Base-by-base conservation (phyloP, 495 filamentous ascomycete genomes). In the Xylaria grammica region DNA sequence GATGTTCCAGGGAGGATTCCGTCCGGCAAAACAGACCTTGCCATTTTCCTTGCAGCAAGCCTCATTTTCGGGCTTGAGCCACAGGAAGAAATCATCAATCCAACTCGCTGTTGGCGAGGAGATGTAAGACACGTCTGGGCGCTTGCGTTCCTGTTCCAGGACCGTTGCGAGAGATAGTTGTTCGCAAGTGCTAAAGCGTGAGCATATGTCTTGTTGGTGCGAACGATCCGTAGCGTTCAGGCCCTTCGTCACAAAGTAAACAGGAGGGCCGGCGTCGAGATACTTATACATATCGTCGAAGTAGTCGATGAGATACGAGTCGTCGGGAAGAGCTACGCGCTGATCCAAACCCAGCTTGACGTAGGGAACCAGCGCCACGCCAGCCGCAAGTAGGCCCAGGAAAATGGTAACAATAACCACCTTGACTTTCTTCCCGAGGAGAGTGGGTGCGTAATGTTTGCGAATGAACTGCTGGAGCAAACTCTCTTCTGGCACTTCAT, bases 201-300 rank as follows among this genome's bases (percentile, higher is more conserved):
- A 90, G 74, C 95, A 99, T 42, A 99, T 82, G 57, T 95, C 86
- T 71, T 90, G 87, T 71, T 99, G 96, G 36, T 90, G 84, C 11
- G 78, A 69, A 48, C 91, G 82, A 57, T 90, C 70, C 2, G 93
- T 97, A 24, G 85, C 83, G 63, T 97, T 93, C 57, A 96, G 79
- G 51, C 90, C 85, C 6, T 87, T 84, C 29, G 92, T 93, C 34
- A 99, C 94, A 72, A 99, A 99, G 74, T 97, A 99, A 30, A 98
- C 93, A 0, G 95, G 95, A 59, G 96, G 94, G 0, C 95, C 95
- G 42, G 89, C 87, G 49, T 91, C 90, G 71, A 99, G 91, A 74
- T 98, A 99, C 51, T 86, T 87, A 73, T 96, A 93, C 27, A 99
- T 84, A 69, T 99, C 95, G 72, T 98, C 90, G 80, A 98, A 99